Base-by-base conservation (phyloP, 805 yeast genomes). In the Ascoidea asiatica region DNA sequence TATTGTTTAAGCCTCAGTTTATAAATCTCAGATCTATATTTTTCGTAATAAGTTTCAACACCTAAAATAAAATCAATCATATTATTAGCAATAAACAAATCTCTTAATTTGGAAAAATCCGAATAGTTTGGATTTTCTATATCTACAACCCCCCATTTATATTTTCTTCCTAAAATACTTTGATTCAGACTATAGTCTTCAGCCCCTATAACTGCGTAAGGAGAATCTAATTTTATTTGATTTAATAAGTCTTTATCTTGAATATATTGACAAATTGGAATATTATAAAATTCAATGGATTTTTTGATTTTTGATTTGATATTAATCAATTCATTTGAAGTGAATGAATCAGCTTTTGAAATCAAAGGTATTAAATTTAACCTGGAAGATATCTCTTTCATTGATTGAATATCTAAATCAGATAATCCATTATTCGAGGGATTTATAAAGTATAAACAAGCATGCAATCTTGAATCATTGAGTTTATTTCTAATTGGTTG, bases 71-170 rank as follows among this genome's bases (percentile, higher is more conserved):
- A 70, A 55, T 88, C 95, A 42, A 83, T 72, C 81, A 86, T 73
- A 60, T 85, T 73, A 19, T 78, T 70, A 20, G 79, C 70, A 61
- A 89, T 67, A 42, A 89, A 63, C 37, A 86, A 61, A 35, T 77
- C 71, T 51, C 85, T 74, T 50, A 89, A 67, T 48, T 68, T 68
- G 22, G 61, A 50, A 55, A 87, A 87, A 58, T 90, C 96, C 61
- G 95, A 85, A 59, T 82, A 88, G 6, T 65, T 60, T 18, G 72
- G 73, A 58, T 86, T 81, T 55, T 84, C 95, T 38, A 85, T 82
- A 56, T 88, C 95, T 13, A 85, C 84, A 19, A 74, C 60, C 0
- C 97, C 97, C 96, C 96, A 89, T 17, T 66, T 70, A 63, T 87
- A 89, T 55, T 72, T 70, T 55, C 95, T 72, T 17, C 92, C 95